Base-by-base conservation (phyloP, 306 rosid species). In the Betula pendula region DNA sequence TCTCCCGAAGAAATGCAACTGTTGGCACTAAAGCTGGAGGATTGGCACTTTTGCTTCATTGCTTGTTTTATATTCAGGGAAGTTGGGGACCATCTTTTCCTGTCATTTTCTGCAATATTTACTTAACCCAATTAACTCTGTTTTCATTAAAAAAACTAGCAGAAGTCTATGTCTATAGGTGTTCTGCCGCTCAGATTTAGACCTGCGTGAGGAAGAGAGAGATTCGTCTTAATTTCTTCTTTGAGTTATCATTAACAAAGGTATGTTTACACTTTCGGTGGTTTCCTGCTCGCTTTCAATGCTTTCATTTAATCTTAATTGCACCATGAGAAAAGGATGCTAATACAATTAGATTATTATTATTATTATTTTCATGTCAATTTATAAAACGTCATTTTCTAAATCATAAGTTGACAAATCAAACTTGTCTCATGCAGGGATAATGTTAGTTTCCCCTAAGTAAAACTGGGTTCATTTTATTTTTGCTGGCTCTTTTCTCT, bases 11-110 rank as follows among this genome's bases (percentile, higher is more conserved):
- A 89, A 84, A 82, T 83, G 85, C 75, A 77, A 77, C 83, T 84
- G 84, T 88, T 82, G 87, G 76, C 85, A 84, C 78, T 84, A 91
- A 91, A 89, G 91, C 91, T 88, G 90, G 74, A 84, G 83, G 74
- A 38, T 70, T 77, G 81, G 73, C 85, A 86, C 90, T 78, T 87
- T 88, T 81, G 82, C 81, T 78, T 86, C 76, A 85, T 88, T 81
- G 82, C 81, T 78, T 86, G 87, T 78, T 75, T 82, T 84, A 49
- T 77, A 68, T 73, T 77, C 88, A 83, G 85, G 43, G 79, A 84
- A 79, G 73, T 71, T 22, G 82, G 84, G 93, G 93, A 89, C 92
- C 91, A 87, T 88, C 68, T 77, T 70, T 84, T 80, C 77, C 84
- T 87, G 84, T 81, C 84, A 81, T 81, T 83, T 81, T 82, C 81